Conservation (phyloP, 805 yeast genomes). For the Scheffersomyces stipitis region DNA sequence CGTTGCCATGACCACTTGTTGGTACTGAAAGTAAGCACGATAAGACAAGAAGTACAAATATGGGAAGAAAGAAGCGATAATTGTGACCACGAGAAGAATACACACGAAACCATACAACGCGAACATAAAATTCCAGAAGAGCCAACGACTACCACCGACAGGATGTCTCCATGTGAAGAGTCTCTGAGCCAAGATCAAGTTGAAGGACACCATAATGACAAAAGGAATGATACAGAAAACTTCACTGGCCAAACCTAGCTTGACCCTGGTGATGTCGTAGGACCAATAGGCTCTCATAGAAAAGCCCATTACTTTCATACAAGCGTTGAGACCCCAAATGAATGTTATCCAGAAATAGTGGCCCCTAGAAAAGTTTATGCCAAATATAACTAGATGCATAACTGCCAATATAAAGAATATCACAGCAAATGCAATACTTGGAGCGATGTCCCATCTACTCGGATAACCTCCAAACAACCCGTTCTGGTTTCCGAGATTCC, state of each 20-base stretch:
- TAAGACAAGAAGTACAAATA: conserved; percentile 8
- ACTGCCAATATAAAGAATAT: conserved; percentile 7
- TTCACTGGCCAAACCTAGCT: conserved; percentile 11
- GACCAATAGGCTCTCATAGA: conserved; percentile 12
- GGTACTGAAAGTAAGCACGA: conserved; percentile 4
- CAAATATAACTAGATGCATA: conserved; percentile 9
- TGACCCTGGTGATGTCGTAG: conserved; percentile 3
- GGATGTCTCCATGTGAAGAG: conserved; percentile 21
- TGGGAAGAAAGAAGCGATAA: conserved; percentile 12
- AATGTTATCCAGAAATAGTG: conserved; percentile 15
- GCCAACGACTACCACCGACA: conserved; percentile 17
- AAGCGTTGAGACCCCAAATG: conserved; percentile 9
- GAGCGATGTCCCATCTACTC: conserved; percentile 10
- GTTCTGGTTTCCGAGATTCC: conserved; percentile 7
- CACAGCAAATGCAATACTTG: conserved; percentile 10
- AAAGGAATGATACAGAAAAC: conserved; percentile 13
- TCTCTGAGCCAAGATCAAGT: conserved; percentile 17
- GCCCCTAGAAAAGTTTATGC: conserved; percentile 11
- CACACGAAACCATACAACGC: conserved; percentile 8
- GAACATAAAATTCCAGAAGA: conserved; percentile 16
- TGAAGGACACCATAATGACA: conserved; percentile 12
- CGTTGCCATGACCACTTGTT: conserved; percentile 10
- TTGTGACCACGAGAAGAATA: conserved; percentile 9
- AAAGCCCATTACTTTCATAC: conserved; percentile 11
- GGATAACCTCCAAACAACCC: conserved; percentile 15